Percentiles rank a stretch among this genome's conserved stretches.
These are phyloP conservation scores for Alternaria conjuncta DNA, from an alignment of 2,329 filamentous ascomycete species.

Conservation along the genomic window DNA sequence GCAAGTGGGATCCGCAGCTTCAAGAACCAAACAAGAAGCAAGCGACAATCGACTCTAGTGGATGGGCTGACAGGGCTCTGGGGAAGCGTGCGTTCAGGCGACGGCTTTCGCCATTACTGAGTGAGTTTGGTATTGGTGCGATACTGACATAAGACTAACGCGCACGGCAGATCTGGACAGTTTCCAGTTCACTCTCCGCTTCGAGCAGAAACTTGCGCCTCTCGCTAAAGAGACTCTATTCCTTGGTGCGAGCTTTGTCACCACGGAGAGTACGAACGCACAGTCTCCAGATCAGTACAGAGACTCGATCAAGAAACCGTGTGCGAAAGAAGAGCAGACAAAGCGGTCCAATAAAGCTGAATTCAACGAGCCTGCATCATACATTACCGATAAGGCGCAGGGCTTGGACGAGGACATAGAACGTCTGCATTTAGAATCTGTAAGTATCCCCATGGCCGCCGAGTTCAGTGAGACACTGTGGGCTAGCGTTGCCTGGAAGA, in stretches of 20 bases:
- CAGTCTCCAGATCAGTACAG: background rate
- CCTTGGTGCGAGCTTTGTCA: background rate
- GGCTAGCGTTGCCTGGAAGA: background rate
- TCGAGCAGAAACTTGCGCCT: background rate
- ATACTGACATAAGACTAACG: background rate
- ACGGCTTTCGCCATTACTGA: slow-evolving; percentile 1
- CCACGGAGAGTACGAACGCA: background rate
- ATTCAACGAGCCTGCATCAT: background rate
- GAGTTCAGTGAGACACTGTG: background rate
- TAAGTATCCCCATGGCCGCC: background rate
- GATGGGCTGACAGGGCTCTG: background rate
- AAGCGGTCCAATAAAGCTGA: background rate
- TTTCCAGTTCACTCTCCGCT: background rate
- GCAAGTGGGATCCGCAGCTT: background rate
- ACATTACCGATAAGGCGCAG: background rate
- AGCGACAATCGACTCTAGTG: background rate
- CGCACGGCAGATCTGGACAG: background rate
- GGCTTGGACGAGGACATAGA: background rate
- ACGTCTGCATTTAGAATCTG: background rate
- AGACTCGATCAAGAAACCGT: background rate
- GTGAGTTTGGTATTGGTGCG: background rate
- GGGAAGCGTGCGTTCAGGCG: background rate
- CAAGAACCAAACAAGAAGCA: background rate
- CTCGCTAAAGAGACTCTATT: background rate
- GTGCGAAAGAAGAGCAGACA: background rate